Evolutionary conservation across 305 asterid species (phyloP).

Genomic region (Solanum hybrid): DNA sequence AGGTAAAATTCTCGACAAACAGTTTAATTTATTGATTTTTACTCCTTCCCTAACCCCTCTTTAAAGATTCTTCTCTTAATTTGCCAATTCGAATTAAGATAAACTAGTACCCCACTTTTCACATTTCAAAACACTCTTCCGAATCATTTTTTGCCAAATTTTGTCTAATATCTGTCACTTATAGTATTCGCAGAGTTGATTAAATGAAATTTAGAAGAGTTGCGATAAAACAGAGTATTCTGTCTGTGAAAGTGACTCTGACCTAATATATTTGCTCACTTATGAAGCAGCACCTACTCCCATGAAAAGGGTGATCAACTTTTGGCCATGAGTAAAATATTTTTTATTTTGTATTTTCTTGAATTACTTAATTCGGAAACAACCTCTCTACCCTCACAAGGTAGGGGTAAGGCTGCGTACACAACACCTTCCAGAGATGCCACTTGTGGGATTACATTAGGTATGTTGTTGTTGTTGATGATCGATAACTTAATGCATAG

Average conservation of each 20-base stretch:
- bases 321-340: not conserved
- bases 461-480: not conserved
- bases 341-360: not conserved
- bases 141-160: not conserved
- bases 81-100: not conserved
- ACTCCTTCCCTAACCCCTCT: not conserved
- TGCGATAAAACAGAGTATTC: not conserved
- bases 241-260: not conserved
- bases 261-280: not conserved
- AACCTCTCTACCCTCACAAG: not conserved
- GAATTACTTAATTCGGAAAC: not conserved
- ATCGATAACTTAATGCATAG: not conserved
- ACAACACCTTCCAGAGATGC: not conserved
- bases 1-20: slow-evolving; percentile 34
- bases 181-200: not conserved
- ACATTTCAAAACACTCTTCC: not conserved
- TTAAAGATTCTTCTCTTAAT: not conserved
- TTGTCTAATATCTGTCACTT: not conserved
- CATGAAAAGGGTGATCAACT: not conserved
- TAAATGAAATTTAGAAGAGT: not conserved
- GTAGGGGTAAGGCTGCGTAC: not conserved
- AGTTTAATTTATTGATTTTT: not conserved
- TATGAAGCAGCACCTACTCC: not conserved
- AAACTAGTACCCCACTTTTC: not conserved
- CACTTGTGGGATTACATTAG: not conserved